Base-by-base conservation (phyloP, 805 yeast species). In the Starmera pachycereana region DNA sequence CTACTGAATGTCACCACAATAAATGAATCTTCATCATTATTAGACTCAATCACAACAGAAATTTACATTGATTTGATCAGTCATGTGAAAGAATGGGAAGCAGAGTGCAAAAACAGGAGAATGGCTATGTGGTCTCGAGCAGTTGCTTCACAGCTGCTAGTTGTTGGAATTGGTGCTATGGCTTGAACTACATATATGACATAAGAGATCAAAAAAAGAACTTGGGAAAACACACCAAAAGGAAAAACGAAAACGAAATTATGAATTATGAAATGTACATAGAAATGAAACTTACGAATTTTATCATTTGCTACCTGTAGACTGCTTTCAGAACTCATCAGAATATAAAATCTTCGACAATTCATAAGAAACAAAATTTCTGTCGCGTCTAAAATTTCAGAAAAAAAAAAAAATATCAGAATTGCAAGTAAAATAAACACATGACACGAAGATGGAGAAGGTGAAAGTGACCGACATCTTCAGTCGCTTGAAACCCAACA, bases 91-190 rank as follows among this genome's bases (percentile, higher is more conserved):
- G 65, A 70, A 42, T 76, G 76, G 57, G 81, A 76, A 44, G 56
- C 57, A 38, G 64, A 58, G 41, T 62, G 60, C 39, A 59, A 61
- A 43, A 62, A 58, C 41, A 63, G 66, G 56, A 73, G 72, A 62
- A 62, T 72, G 32, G 63, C 61, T 35, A 58, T 63, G 49, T 76
- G 82, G 82, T 74, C 80, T 0, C 76, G 75, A 40, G 67, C 78
- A 2, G 57, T 76, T 32, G 77, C 80, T 8, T 72, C 80, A 29
- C 83, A 76, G 49, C 54, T 76, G 36, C 54, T 76, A 30, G 61
- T 76, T 29, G 65, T 76, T 34, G 83, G 83, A 1, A 60, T 76
- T 32, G 81, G 81, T 8, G 80, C 74, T 2, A 66, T 76, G 57
- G 79, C 73, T 6, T 72, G 54, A 51, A 11, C 27, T 22, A 5